A percentile compares a stretch with the other conserved stretches of the same genome.
phyloP scores from a whole-genome alignment of 192 early-diverging fungal species.

The Piromyces finnis region DNA sequence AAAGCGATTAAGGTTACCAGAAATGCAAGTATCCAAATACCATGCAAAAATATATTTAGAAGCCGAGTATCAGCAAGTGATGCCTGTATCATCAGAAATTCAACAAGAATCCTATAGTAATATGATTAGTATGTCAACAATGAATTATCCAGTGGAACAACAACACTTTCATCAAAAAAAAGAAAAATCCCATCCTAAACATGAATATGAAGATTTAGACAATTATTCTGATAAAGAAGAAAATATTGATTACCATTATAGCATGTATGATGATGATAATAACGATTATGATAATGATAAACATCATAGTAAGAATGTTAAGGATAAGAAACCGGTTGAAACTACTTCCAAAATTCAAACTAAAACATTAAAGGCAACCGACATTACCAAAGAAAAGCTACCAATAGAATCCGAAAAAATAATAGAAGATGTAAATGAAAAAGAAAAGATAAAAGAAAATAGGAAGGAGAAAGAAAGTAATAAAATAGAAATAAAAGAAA shows the following conservation, averaged over 20 bases:
- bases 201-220: neutral
- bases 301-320: too few relatives aligned
- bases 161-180: neutral
- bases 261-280: too few relatives aligned
- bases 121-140: too few relatives aligned
- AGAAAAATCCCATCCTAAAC: neutral
- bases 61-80: neutral
- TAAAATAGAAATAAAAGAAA: neutral
- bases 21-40: constrained; percentile 42
- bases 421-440: neutral
- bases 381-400: too few relatives aligned
- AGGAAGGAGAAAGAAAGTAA: neutral
- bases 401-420: too few relatives aligned
- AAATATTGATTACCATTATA: too few relatives aligned
- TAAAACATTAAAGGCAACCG: too few relatives aligned
- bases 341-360: too few relatives aligned
- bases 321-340: too few relatives aligned
- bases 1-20: constrained; percentile 34
- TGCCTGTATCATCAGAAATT: neutral
- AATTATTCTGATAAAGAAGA: neutral
- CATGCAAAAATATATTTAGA: constrained; percentile 38
- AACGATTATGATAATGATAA: too few relatives aligned
- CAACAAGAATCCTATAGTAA: too few relatives aligned
- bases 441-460: neutral
- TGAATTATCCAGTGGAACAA: neutral